phyloP scores from a whole-genome alignment of 805 yeast genomes.

The Vanderwaltozyma yarrowii region DNA sequence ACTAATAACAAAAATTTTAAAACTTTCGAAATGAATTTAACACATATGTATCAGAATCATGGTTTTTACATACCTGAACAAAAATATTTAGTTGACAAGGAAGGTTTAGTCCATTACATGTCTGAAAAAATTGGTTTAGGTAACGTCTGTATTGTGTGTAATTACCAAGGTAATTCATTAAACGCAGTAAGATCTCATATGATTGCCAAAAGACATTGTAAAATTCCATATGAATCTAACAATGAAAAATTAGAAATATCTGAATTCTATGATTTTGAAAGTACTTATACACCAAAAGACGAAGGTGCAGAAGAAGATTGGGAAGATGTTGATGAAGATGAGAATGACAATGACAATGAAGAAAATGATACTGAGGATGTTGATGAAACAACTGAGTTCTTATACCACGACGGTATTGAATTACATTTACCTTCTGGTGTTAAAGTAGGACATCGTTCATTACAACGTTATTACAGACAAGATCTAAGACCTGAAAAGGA shows the following conservation, averaged over 20 bases:
- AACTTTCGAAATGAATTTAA: slow-evolving; percentile 34
- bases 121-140: slow-evolving; percentile 91
- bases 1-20: slow-evolving; percentile 38
- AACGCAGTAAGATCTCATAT: slow-evolving; percentile 90
- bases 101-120: slow-evolving; percentile 67
- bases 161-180: slow-evolving; percentile 72
- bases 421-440: slow-evolving; percentile 75
- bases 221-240: slow-evolving; percentile 79
- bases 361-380: slow-evolving; percentile 24
- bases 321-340: slow-evolving; percentile 30
- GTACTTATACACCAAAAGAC: slow-evolving; percentile 40
- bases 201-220: slow-evolving; percentile 77
- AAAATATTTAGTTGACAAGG: slow-evolving; percentile 54
- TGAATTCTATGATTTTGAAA: slow-evolving; percentile 81
- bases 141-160: slow-evolving; percentile 76
- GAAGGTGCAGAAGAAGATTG: slow-evolving; percentile 10
- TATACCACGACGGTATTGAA: slow-evolving; percentile 57
- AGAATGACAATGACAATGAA: slow-evolving; percentile 17
- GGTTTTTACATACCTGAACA: slow-evolving; percentile 88
- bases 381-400: slow-evolving; percentile 31
- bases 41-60: slow-evolving; percentile 68
- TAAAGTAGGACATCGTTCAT: slow-evolving; percentile 77
- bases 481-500: slow-evolving; percentile 47
- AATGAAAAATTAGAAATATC: slow-evolving; percentile 80
- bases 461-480: slow-evolving; percentile 73